Base-by-base conservation (phyloP, 2,329 filamentous ascomycete genomes). In the Fusarium sp. region DNA sequence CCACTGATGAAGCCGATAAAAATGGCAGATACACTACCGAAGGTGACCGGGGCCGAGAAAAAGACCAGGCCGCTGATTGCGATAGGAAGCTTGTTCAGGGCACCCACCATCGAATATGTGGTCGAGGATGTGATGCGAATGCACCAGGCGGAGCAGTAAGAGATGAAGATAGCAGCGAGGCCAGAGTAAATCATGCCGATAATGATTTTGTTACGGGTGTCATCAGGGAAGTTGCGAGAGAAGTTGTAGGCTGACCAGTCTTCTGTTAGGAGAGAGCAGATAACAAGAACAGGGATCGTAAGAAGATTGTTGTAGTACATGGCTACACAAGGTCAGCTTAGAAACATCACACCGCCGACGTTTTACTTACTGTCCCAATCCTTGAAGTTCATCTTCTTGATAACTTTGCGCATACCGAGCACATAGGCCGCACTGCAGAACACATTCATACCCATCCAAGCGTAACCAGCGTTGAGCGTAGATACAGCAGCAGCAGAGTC, bases 261-360 rank as follows among this genome's bases (percentile, higher is more conserved):
- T 81, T 99, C 96, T 72, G 92, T 84, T 70, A 97, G 76, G 56
- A 98, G 84, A 34, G 95, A 97, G 80, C 91, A 90, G 75, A 94
- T 80, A 62, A 98, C 82, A 55, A 99, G 90, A 76, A 98, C 91
- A 29, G 96, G 96, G 70, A 99, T 97, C 61, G 94, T 97, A 73
- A 99, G 90, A 49, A 98, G 88, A 83, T 99, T 98, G 89, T 99
- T 99, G 87, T 99, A 99, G 85, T 96, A 98, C 96, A 98, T 99
- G 78, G 94, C 95, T 98, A 71, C 49, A 52, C 45, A 30, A 64
- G n/a, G 77, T 82, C 75, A 84, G 80, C 48, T 58, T 46, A 8
- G 38, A 7, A 69, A 22, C 25, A 40, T 58, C 30, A 56, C 66
- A 56, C 29, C 16, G 32, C 44, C 13, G 60, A 48, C 29, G 12